Evolutionary conservation across 176 grass and related monocot genomes (phyloP).

Genomic region (Oryza nivara): DNA sequence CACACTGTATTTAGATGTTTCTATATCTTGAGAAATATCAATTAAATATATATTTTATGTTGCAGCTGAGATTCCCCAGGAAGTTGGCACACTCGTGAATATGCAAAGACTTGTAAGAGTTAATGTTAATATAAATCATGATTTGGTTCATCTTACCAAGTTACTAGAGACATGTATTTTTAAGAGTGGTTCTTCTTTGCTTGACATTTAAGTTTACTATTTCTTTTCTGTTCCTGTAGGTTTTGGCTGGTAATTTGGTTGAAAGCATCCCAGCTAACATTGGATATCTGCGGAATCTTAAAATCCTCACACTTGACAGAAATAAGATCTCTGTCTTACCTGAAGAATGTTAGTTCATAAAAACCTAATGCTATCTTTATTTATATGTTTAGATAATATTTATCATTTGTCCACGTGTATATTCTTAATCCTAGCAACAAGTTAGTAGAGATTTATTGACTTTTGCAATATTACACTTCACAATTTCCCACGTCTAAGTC

Average conservation of each 20-base stretch:
- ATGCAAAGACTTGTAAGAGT: conserved; percentile 93
- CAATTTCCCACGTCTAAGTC: conserved; percentile 1
- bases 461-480: conserved; percentile 11
- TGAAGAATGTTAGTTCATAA: conserved; percentile 86
- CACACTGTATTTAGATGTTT: conserved; percentile 8
- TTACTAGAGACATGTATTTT: conserved; percentile 37
- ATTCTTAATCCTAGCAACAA: conserved; percentile 21
- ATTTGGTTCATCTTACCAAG: conserved; percentile 32
- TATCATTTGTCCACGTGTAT: not conserved
- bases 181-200: conserved; percentile 18
- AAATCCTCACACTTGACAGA: conserved; percentile 92
- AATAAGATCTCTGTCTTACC: conserved; percentile 76
- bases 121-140: conserved; percentile 32
- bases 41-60: conserved; percentile 40
- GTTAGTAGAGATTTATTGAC: conserved; percentile 5
- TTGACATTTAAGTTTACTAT: conserved; percentile 34
- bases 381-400: conserved; percentile 21
- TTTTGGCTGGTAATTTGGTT: conserved; percentile 84
- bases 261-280: conserved; percentile 81
- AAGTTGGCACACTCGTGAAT: conserved; percentile 69
- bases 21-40: conserved; percentile 20
- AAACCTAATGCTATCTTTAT: conserved; percentile 14
- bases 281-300: conserved; percentile 75
- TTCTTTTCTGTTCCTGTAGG: conserved; percentile 60
- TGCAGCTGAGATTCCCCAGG: conserved; percentile 75